Percentiles rank a stretch among this genome's conserved stretches.
These are phyloP conservation scores for Aureobasidium sp. DNA, from an alignment of 2,329 filamentous ascomycete genomes.

Conservation along the genomic window DNA sequence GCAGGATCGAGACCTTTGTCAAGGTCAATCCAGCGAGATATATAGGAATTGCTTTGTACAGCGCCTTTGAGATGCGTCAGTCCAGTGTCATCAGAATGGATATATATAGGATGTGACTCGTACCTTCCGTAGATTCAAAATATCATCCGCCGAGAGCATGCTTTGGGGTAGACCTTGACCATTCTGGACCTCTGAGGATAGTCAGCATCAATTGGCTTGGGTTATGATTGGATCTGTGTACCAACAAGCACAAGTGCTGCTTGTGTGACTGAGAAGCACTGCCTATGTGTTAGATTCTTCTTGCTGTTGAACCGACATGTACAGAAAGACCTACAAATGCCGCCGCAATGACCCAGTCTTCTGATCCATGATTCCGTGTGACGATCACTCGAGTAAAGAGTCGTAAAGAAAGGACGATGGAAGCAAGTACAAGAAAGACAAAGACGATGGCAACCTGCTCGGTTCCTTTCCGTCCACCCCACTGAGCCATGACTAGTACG, in stretches of 20 bases:
- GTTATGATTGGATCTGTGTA: background rate
- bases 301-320: background rate
- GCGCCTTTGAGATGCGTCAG: background rate
- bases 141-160: background rate
- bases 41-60: slow-evolving; percentile 28
- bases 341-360: slow-evolving; percentile 13
- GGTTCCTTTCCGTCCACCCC: background rate
- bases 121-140: background rate
- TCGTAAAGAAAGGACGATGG: slow-evolving; percentile 11
- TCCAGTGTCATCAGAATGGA: too few species aligned
- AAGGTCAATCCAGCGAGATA: slow-evolving; percentile 31
- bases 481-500: background rate
- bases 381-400: slow-evolving; percentile 12
- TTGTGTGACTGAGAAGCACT: slow-evolving; percentile 5
- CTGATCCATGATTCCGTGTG: slow-evolving; percentile 12
- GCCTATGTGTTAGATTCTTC: background rate
- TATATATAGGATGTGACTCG: background rate
- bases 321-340: slow-evolving; percentile 3
- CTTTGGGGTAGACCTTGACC: background rate
- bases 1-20: slow-evolving; percentile 38
- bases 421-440: slow-evolving; percentile 8
- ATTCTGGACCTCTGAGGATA: background rate
- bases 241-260: background rate
- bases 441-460: background rate
- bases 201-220: background rate